Conservation (phyloP, 306 rosid genomes). For the Citrullus colocynthis region DNA sequence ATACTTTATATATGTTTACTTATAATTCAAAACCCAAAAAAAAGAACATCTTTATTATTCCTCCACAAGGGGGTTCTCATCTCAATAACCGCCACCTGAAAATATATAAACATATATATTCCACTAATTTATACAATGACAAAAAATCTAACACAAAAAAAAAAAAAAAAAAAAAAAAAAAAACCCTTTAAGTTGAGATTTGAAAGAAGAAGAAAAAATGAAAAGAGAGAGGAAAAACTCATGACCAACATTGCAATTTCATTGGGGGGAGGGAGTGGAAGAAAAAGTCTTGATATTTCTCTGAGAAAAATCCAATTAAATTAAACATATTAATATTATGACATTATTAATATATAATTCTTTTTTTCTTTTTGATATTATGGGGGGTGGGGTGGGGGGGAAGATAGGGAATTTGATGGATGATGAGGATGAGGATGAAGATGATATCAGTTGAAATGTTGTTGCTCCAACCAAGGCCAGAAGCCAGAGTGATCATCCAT, state of each 20-base stretch:
- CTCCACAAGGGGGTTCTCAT: conserved; percentile 17
- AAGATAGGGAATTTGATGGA: not conserved
- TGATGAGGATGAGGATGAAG: not conserved
- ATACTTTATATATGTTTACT: not conserved
- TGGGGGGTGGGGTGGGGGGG: not conserved
- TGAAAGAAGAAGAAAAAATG: not conserved
- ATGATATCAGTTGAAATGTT: conserved; percentile 55
- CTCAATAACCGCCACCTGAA: conserved; percentile 25
- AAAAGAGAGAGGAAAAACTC: not conserved
- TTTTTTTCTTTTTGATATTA: too few relatives aligned
- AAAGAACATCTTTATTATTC: conserved; percentile 30
- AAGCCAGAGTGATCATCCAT: conserved; percentile 92
- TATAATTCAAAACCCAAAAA: not conserved
- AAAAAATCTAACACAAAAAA: conserved; percentile 20
- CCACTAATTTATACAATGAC: conserved; percentile 45
- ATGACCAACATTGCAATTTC: not conserved
- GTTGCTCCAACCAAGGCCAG: conserved; percentile 99
- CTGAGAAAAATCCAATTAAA: conserved; percentile 8
- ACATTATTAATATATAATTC: not conserved
- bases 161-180: not conserved
- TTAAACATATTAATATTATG: conserved; percentile 3
- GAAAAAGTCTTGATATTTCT: not conserved
- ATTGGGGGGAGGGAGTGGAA: not conserved
- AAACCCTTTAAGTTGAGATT: conserved; percentile 4
- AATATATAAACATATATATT: conserved; percentile 6